Conservation (phyloP, 2,329 filamentous ascomycete genomes). For the Cercospora citrullina region DNA sequence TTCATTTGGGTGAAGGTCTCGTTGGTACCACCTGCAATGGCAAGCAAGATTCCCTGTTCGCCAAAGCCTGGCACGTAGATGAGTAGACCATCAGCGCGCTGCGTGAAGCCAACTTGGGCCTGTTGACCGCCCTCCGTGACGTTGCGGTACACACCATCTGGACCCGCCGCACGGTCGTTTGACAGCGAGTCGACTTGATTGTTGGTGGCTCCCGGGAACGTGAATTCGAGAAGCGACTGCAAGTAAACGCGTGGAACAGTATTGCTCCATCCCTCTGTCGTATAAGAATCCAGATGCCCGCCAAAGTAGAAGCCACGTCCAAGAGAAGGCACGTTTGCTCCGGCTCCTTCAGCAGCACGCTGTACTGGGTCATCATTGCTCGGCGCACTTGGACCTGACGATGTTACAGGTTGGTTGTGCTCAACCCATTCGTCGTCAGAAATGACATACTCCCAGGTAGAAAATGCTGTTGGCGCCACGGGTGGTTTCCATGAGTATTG, state of each 20-base stretch:
- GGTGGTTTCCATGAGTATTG: slow-evolving; percentile 67
- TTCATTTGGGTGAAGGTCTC: slow-evolving; percentile 64
- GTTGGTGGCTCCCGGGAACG: slow-evolving; percentile 69
- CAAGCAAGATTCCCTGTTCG: slow-evolving; percentile 71
- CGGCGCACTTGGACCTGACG: slow-evolving; percentile 63
- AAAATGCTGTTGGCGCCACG: slow-evolving; percentile 58
- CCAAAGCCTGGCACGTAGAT: slow-evolving; percentile 78
- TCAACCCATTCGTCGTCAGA: slow-evolving; percentile 60
- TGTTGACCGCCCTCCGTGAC: slow-evolving; percentile 72
- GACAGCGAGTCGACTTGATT: slow-evolving; percentile 59
- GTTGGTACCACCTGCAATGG: slow-evolving; percentile 72
- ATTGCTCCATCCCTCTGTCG: slow-evolving; percentile 67
- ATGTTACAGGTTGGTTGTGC: slow-evolving; percentile 61
- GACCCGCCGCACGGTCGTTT: slow-evolving; percentile 57
- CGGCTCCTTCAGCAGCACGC: slow-evolving; percentile 71
- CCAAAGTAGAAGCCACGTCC: slow-evolving; percentile 78
- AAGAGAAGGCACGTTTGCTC: slow-evolving; percentile 66
- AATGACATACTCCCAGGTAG: slow-evolving; percentile 71
- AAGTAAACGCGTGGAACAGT: slow-evolving; percentile 65
- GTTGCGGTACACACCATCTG: slow-evolving; percentile 67
- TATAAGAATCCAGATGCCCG: slow-evolving; percentile 68
- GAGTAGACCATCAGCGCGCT: slow-evolving; percentile 71
- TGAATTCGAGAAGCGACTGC: slow-evolving; percentile 73
- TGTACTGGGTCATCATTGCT: slow-evolving; percentile 59
- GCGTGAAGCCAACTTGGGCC: slow-evolving; percentile 64